Percentiles rank a stretch among this genome's conserved stretches.
These are phyloP conservation scores for Plasmodium reichenowi DNA, from an alignment of 169 alveolate species.

Conservation along the genomic window DNA sequence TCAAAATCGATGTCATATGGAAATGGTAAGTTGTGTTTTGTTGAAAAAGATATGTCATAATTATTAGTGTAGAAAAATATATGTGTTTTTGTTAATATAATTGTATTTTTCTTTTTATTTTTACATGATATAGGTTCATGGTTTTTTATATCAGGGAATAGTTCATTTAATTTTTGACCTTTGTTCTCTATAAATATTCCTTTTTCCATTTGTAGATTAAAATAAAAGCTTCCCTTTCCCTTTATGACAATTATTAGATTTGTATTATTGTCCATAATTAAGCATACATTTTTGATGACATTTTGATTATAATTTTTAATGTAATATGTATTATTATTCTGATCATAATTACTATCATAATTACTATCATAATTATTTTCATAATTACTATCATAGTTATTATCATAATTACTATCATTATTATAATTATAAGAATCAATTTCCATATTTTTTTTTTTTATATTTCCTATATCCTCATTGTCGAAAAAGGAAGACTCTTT, in stretches of 20 bases:
- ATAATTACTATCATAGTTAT: no score
- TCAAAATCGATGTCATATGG: conserved; percentile 76
- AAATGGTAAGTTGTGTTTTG: conserved; percentile 59
- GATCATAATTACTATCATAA: no score
- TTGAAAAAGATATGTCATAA: conserved; percentile 33
- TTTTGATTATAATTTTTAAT: background rate
- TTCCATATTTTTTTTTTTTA: background rate
- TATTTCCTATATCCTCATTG: background rate
- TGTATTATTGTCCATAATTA: conserved; percentile 8
- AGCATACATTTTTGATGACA: conserved; percentile 31
- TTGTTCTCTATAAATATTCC: conserved; percentile 11
- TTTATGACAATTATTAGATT: conserved; percentile 31
- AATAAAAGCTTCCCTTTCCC: conserved; percentile 25
- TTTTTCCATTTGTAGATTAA: conserved; percentile 19
- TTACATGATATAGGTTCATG: conserved; percentile 70
- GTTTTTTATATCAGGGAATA: conserved; percentile 30
- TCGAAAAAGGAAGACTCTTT: conserved; percentile 52
- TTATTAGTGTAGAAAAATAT: conserved; percentile 34
- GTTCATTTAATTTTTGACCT: conserved; percentile 9
- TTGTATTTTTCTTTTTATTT: conserved; percentile 33
- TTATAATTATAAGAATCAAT: no score
- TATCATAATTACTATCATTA: no score
- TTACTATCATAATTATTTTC: no score
- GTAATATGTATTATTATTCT: no score
- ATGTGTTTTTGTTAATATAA: conserved; percentile 50